A percentile compares a stretch with the other conserved stretches of the same genome.
Conservation (phyloP, 2,329 filamentous ascomycete species). For the Penicillium aurantiogriseum region DNA sequence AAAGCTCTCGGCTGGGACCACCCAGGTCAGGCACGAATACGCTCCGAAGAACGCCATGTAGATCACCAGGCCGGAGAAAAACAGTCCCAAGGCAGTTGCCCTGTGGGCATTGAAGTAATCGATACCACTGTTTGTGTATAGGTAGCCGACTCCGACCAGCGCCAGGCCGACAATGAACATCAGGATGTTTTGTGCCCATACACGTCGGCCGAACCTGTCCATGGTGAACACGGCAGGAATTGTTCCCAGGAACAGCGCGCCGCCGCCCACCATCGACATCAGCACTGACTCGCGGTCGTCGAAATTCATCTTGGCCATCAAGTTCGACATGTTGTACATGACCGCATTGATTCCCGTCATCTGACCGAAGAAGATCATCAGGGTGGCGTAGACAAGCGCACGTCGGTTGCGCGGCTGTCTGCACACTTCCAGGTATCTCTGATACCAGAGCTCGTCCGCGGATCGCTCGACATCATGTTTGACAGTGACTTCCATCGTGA, state of each 20-base stretch:
- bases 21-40: neutral
- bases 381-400: neutral
- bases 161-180: neutral
- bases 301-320: slow-evolving; percentile 6
- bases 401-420: neutral
- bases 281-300: slow-evolving; percentile 39
- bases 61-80: neutral
- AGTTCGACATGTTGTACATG: slow-evolving; percentile 8
- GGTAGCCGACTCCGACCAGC: neutral
- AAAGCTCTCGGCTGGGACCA: slow-evolving; percentile 32
- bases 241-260: neutral
- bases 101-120: neutral
- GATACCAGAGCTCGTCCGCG: neutral
- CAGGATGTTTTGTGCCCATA: neutral
- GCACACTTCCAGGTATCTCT: neutral
- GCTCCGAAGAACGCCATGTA: neutral
- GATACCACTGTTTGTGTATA: neutral
- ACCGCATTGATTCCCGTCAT: slow-evolving; percentile 1
- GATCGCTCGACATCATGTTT: neutral
- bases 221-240: neutral
- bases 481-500: neutral
- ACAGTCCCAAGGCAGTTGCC: neutral
- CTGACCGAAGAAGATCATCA: slow-evolving; percentile 31
- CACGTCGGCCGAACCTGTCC: neutral
- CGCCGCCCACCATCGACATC: neutral